Conservation (phyloP, 768 basidiomycete species). For the Kondoa malvinella region DNA sequence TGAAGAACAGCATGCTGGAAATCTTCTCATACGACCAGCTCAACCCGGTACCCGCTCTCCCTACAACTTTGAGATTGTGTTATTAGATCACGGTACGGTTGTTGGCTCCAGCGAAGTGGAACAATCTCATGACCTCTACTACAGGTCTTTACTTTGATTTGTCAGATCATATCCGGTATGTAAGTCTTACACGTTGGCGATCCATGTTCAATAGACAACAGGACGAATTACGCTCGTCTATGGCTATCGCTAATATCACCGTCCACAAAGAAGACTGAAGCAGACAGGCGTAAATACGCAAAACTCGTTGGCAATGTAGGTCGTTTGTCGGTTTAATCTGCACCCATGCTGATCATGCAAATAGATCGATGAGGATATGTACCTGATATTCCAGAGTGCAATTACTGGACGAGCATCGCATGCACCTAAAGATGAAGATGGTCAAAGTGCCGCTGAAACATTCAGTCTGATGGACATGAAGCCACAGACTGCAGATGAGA, state of each 20-base stretch:
- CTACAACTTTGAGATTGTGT: slow-evolving; percentile 87
- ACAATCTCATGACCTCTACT: too few relatives aligned
- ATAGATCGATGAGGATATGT: slow-evolving; percentile 38
- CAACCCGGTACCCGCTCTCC: slow-evolving; percentile 43
- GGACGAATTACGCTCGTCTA: slow-evolving; percentile 46
- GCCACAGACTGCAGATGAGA: slow-evolving; percentile 56
- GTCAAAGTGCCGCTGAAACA: slow-evolving; percentile 34
- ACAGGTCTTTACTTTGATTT: slow-evolving; percentile 71
- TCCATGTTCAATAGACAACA: background rate
- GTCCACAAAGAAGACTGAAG: slow-evolving; percentile 47
- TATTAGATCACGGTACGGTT: slow-evolving; percentile 62
- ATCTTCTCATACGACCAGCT: slow-evolving; percentile 72
- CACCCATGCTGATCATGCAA: background rate
- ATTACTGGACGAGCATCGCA: slow-evolving; percentile 67
- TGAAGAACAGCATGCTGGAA: slow-evolving; percentile 40
- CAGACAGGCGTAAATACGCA: slow-evolving; percentile 69
- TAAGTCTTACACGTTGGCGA: background rate
- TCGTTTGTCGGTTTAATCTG: slow-evolving; percentile 49
- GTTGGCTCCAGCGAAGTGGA: background rate
- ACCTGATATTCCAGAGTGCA: slow-evolving; percentile 85
- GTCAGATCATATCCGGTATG: slow-evolving; percentile 48
- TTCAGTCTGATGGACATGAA: slow-evolving; percentile 63
- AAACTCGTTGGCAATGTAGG: slow-evolving; percentile 64
- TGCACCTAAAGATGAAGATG: slow-evolving; percentile 37
- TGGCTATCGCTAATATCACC: slow-evolving; percentile 76